These are phyloP conservation scores for Silene vulgaris DNA, from an alignment of 179 eudicot genomes.

Conservation along the genomic window DNA sequence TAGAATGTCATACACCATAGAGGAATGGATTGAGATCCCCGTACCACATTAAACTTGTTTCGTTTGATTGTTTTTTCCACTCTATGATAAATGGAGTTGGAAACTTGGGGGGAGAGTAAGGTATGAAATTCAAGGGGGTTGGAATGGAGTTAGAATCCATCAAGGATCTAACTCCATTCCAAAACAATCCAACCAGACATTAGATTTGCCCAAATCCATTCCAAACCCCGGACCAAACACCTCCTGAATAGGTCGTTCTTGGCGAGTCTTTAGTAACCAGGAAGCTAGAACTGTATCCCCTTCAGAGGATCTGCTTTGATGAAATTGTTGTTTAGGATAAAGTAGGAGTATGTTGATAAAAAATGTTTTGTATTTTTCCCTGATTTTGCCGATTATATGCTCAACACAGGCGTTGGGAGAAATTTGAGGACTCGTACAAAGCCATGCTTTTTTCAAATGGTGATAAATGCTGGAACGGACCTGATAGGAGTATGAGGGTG, in stretches of 20 bases:
- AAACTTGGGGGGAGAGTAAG: too few relatives aligned
- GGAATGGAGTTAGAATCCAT: too few relatives aligned
- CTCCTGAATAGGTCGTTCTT: background rate
- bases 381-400: background rate
- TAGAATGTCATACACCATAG: too few relatives aligned
- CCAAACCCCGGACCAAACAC: too few relatives aligned
- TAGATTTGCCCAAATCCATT: too few relatives aligned
- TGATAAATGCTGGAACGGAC: conserved; percentile 99
- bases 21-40: too few relatives aligned
- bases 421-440: conserved; percentile 83
- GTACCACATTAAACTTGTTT: too few relatives aligned
- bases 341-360: background rate
- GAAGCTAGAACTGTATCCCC: conserved; percentile 1
- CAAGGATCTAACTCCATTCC: too few relatives aligned
- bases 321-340: background rate
- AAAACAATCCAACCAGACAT: too few relatives aligned
- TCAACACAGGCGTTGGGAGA: conserved; percentile 75
- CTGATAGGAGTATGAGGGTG: conserved; percentile 95
- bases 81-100: too few relatives aligned
- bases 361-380: background rate
- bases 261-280: background rate
- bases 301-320: background rate
- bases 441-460: conserved; percentile 74
- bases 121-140: too few relatives aligned
- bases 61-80: too few relatives aligned